Percentiles rank a stretch among this genome's conserved stretches.
Evolutionary conservation across 768 basidiomycete genomes (phyloP).

Genomic region (Phlebiopsis gigantea): DNA sequence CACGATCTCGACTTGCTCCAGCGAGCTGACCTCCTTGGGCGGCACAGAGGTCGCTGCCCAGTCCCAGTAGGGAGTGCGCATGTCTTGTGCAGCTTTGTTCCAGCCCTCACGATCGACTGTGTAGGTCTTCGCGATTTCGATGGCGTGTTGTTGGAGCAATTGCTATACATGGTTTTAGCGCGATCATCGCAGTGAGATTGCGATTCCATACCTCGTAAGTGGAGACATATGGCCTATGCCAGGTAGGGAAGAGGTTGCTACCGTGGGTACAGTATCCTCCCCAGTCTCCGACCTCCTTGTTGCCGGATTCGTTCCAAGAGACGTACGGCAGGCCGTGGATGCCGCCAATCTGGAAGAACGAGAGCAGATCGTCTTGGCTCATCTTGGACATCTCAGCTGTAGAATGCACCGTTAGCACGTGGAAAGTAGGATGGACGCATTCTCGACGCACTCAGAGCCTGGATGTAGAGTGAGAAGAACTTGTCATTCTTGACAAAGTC

Average conservation of each 20-base stretch:
- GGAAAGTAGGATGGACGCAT: neutral
- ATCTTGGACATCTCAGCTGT: constrained; percentile 28
- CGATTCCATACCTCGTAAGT: constrained; percentile 39
- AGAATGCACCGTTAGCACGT: neutral
- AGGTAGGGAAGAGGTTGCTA: constrained; percentile 47
- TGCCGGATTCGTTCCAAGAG: constrained; percentile 37
- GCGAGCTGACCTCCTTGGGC: constrained; percentile 33
- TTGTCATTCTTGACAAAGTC: constrained; percentile 31
- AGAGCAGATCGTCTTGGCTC: constrained; percentile 28
- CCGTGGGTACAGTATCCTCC: constrained; percentile 56
- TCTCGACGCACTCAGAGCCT: constrained; percentile 37
- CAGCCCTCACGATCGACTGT: constrained; percentile 20
- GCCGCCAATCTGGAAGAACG: constrained; percentile 42
- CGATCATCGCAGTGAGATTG: neutral
- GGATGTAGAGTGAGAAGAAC: constrained; percentile 45
- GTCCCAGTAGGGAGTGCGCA: constrained; percentile 47
- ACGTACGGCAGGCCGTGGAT: constrained; percentile 49
- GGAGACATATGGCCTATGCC: constrained; percentile 49
- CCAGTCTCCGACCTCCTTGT: constrained; percentile 21
- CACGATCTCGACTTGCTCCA: constrained; percentile 28
- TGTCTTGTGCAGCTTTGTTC: constrained; percentile 28
- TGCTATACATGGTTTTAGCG: constrained; percentile 30
- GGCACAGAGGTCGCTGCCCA: constrained; percentile 39
- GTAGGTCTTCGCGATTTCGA: constrained; percentile 38
- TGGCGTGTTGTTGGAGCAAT: constrained; percentile 37